These are phyloP conservation scores for Drosera capensis DNA, from an alignment of 148 eudicot genomes.

Conservation along the genomic window DNA sequence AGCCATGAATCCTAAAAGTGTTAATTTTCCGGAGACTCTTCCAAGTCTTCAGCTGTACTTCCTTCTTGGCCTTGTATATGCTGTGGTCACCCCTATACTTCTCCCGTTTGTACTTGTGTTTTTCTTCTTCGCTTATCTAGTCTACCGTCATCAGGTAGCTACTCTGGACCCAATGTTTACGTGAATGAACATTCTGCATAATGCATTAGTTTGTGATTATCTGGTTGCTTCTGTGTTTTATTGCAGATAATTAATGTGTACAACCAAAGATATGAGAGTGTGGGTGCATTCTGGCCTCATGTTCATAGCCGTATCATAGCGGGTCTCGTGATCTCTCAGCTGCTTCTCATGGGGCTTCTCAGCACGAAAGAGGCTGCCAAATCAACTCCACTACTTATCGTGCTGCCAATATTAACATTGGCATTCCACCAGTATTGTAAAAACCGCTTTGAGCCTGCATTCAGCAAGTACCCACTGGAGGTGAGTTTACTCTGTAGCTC, in stretches of 20 bases:
- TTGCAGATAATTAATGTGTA: slow-evolving; percentile 85
- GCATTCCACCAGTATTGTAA: slow-evolving; percentile 85
- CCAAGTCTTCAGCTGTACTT: slow-evolving; percentile 86
- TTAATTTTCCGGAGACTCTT: slow-evolving; percentile 62
- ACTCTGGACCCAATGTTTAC: background rate
- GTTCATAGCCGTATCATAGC: slow-evolving; percentile 86
- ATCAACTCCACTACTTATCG: slow-evolving; percentile 76
- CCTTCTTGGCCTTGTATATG: slow-evolving; percentile 84
- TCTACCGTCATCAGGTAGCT: slow-evolving; percentile 89
- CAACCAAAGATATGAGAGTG: slow-evolving; percentile 80
- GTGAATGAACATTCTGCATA: background rate
- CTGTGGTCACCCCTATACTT: slow-evolving; percentile 78
- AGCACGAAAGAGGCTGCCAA: slow-evolving; percentile 84
- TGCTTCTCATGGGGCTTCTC: slow-evolving; percentile 73
- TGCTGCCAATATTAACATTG: slow-evolving; percentile 63
- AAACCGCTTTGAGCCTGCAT: slow-evolving; percentile 89
- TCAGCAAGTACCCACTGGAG: slow-evolving; percentile 79
- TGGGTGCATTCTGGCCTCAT: slow-evolving; percentile 94
- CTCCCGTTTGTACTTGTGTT: slow-evolving; percentile 81
- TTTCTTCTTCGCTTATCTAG: slow-evolving; percentile 77
- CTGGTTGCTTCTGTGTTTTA: background rate
- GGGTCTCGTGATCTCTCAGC: slow-evolving; percentile 83
- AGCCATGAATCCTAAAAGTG: slow-evolving; percentile 89
- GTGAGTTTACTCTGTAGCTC: slow-evolving; percentile 32
- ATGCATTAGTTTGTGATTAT: background rate